phyloP scores from a whole-genome alignment of 148 eudicot genomes.

The Arbutus unedo region DNA sequence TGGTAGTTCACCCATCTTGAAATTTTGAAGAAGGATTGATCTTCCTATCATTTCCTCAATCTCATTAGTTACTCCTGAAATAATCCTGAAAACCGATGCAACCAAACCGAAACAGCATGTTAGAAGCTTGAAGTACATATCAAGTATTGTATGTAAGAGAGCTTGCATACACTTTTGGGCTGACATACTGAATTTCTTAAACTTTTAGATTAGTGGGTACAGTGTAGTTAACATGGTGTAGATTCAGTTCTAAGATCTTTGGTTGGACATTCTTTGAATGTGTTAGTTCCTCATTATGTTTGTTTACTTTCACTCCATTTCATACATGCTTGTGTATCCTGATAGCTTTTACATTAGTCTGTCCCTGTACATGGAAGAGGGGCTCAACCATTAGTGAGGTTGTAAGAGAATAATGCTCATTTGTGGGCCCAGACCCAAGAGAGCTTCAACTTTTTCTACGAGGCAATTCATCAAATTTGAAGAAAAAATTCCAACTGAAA shows the following conservation, averaged over 20 bases:
- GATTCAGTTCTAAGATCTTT: not conserved
- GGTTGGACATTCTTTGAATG: not conserved
- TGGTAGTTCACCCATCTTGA: conserved; percentile 65
- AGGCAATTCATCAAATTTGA: not conserved
- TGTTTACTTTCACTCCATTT: not conserved
- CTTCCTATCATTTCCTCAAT: conserved; percentile 69
- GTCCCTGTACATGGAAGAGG: not conserved
- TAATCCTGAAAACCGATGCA: conserved; percentile 39
- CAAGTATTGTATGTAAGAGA: not conserved
- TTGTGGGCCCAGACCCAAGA: not conserved
- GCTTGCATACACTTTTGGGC: not conserved
- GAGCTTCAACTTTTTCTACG: conserved; percentile 1
- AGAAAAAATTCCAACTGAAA: not conserved
- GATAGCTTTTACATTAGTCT: not conserved
- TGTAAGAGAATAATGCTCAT: not conserved
- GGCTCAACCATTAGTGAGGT: not conserved
- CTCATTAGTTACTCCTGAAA: conserved; percentile 63
- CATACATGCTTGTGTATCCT: not conserved
- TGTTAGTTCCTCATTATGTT: not conserved
- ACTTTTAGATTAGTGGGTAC: not conserved
- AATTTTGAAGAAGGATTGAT: conserved; percentile 63
- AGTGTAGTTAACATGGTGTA: not conserved
- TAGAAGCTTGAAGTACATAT: conserved; percentile 10
- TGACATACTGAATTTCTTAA: not conserved
- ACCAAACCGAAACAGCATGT: not conserved